A percentile compares a stretch with the other conserved stretches of the same genome.
These are phyloP conservation scores for Musa schizocarpa DNA, from an alignment of 176 grass and related monocot species.

Conservation along the genomic window DNA sequence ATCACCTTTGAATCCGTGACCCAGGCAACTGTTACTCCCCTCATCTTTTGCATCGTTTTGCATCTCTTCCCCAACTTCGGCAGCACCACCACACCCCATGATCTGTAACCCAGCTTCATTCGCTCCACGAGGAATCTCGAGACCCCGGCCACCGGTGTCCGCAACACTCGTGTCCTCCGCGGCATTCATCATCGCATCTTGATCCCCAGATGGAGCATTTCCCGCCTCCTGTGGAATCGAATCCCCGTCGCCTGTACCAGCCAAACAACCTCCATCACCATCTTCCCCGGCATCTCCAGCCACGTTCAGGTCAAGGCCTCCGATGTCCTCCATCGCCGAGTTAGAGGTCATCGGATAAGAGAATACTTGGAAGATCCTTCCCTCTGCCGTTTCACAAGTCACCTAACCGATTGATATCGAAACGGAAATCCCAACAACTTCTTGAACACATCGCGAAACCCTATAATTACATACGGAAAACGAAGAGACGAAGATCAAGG, in stretches of 20 bases:
- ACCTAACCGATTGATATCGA: background rate
- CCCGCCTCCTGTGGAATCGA: background rate
- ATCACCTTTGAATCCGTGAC: background rate
- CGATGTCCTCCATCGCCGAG: background rate
- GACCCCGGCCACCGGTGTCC: too few species aligned
- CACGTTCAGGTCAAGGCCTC: background rate
- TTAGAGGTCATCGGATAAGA: background rate
- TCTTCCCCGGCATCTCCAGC: background rate
- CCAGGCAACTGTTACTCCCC: background rate
- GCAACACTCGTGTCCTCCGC: too few species aligned
- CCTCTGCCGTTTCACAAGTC: background rate
- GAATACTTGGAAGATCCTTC: background rate
- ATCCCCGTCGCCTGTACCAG: background rate
- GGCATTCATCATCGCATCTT: too few species aligned
- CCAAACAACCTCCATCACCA: background rate
- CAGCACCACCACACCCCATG: too few species aligned
- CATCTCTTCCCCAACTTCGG: background rate
- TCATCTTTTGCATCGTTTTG: background rate
- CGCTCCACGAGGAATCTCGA: background rate
- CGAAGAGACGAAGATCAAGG: background rate
- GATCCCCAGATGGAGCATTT: too few species aligned
- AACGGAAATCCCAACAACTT: background rate
- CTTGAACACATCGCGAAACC: background rate
- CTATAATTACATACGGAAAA: background rate
- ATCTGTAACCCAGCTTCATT: background rate